Evolutionary conservation across 192 early-diverging fungal species (phyloP), one percentile per base, ranked within the genome.

Genomic region (Gamsiella multidivaricata): DNA sequence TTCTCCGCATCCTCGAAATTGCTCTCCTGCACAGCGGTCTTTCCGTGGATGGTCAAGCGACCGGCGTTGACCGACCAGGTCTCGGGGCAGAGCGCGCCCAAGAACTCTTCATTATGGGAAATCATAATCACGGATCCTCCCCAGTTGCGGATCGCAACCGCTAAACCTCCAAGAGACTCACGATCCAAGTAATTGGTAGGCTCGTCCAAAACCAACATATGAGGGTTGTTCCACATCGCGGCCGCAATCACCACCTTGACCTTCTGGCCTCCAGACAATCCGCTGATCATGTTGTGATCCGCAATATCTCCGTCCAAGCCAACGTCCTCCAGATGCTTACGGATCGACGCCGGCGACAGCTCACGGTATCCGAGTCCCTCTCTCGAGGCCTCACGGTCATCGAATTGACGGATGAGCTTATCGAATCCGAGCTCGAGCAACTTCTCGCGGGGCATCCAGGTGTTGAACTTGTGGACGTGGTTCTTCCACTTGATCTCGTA

Each of bases 71-170:
- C 83, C 36, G 83, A 68, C 92, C 92, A 94, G 43, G 83, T 82
- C 83, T 94, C 92, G 53, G 87, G 86, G 81, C 90, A 92, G 53
- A 92, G 83, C 31, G 89, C 88, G 12, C 78, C 69, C 51, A 91
- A 89, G 80, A 94, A 94, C 81, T 94, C 92, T 55, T 76, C 79
- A 78, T 90, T 89, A 88, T 94, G 92, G 69, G 92, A 92, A 84
- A 94, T 92, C 84, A 94, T 90, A 26, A 94, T 85, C 51, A 94
- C 90, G 70, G 89, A 88, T 57, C 92, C 91, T 33, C 87, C 89
- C 82, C 86, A 94, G 39, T 87, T 87, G 56, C 85, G 84, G 80
- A 94, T 92, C 68, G 91, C 91, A 57, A 84, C 88, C 28, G 91
- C 92, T 76, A 94, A 81, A 51, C 85, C 91, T 85, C 89, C 92